Evolutionary conservation across 2,329 filamentous ascomycete genomes (phyloP).

Genomic region (Botrytis pseudocinerea): DNA sequence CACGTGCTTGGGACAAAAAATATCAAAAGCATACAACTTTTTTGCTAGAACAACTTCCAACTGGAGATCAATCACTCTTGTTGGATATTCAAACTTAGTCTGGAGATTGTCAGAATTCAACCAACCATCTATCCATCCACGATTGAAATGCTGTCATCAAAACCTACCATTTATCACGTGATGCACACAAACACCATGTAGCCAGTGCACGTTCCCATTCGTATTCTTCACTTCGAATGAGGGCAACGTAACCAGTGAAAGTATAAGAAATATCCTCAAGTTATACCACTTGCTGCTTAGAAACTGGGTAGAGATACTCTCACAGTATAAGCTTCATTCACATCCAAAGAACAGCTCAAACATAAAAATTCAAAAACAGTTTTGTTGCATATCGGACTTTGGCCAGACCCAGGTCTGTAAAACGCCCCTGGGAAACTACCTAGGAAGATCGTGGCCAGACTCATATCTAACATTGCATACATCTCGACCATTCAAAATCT

Average conservation of each 20-base stretch:
- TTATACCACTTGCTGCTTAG: neutral
- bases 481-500: neutral
- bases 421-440: neutral
- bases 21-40: neutral
- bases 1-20: neutral
- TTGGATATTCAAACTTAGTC: accelerated
- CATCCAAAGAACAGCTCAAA: neutral
- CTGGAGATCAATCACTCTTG: neutral
- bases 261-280: neutral
- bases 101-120: neutral
- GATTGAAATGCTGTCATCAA: neutral
- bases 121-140: neutral
- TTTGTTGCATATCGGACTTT: slow-evolving; percentile 9
- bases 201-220: neutral
- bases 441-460: neutral
- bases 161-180: neutral
- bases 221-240: neutral
- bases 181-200: neutral
- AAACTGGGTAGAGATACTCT: neutral
- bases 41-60: neutral
- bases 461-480: neutral
- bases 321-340: neutral
- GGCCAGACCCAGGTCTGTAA: neutral
- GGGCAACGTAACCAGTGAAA: neutral
- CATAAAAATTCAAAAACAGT: neutral